Base-by-base conservation (phyloP, 129 eudicot species). In the Pulicaria dysenterica region DNA sequence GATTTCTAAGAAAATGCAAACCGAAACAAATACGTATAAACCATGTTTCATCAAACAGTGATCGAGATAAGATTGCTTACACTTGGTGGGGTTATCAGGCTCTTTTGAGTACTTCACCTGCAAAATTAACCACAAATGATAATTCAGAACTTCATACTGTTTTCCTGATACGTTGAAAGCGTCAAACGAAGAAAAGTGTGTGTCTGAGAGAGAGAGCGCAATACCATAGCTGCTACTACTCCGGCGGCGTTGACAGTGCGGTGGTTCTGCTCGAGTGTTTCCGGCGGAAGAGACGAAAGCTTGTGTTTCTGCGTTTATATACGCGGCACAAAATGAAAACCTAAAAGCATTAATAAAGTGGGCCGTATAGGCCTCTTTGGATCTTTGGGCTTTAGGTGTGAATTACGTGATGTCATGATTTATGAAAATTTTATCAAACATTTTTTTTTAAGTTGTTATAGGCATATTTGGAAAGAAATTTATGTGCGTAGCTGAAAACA, bases 81-180 rank as follows among this genome's bases (percentile, higher is more conserved):
- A 85, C 58, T 85, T 85, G 81, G 89, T 85, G 42, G 82, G 79
- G 48, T 85, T 85, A 6, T 78, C 86, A 17, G 89, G 86, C 65
- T 85, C 89, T 37, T 63, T 77, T 1, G 89, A 85, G 69, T 85
- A 85, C 77, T 85, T 85, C 64, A 85, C 89, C 89, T 84, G 75
- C n/a, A n/a, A n/a, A n/a, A n/a, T n/a, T n/a, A n/a, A n/a, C n/a
- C n/a, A n/a, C n/a, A n/a, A n/a, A n/a, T n/a, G n/a, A n/a, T n/a
- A n/a, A n/a, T n/a, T n/a, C n/a, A n/a, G n/a, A n/a, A n/a, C n/a
- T n/a, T n/a, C n/a, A n/a, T n/a, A n/a, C n/a, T n/a, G n/a, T n/a
- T n/a, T n/a, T n/a, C n/a, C n/a, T n/a, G n/a, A n/a, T n/a, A n/a
- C n/a, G n/a, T n/a, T n/a, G n/a, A n/a, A n/a, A n/a, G n/a, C n/a